Conservation (phyloP, 768 basidiomycete genomes). For the Terana coerulea region DNA sequence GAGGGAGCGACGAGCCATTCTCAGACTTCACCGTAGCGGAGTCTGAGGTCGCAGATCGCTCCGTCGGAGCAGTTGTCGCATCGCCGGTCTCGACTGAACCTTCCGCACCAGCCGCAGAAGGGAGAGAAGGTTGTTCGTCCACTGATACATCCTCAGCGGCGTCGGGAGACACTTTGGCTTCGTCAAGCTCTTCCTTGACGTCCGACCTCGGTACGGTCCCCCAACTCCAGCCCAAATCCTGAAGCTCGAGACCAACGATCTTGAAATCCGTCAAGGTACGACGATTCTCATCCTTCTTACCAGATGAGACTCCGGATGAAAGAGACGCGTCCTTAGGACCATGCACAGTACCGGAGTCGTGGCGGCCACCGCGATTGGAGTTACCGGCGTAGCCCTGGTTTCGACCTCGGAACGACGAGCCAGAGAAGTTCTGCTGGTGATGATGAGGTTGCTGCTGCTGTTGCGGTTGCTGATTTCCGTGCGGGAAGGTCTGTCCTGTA, state of each 20-base stretch:
- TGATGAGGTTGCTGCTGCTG: constrained; percentile 33
- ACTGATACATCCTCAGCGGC: constrained; percentile 22
- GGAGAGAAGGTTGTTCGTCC: constrained; percentile 14
- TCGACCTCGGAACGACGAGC: constrained; percentile 49
- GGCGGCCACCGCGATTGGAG: constrained; percentile 34
- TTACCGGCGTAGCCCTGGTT: constrained; percentile 48
- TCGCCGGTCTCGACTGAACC: constrained; percentile 10
- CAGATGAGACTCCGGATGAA: constrained; percentile 28
- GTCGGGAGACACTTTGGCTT: neutral
- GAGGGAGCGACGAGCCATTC: constrained; percentile 25
- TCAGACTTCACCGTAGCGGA: constrained; percentile 21
- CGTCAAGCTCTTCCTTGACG: constrained; percentile 9
- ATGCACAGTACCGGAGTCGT: constrained; percentile 34
- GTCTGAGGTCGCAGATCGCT: constrained; percentile 7
- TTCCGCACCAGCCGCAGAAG: constrained; percentile 13
- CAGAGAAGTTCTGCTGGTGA: constrained; percentile 22
- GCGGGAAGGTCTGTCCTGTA: constrained; percentile 32
- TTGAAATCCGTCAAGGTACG: constrained; percentile 98
- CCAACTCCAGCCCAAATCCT: constrained; percentile 85
- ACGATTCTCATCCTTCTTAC: constrained; percentile 86
- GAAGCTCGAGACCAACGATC: constrained; percentile 86
- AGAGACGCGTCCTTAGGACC: constrained; percentile 44
- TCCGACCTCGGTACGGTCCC: constrained; percentile 46
- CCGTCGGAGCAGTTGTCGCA: constrained; percentile 12
- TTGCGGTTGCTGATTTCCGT: constrained; percentile 30